Evolutionary conservation across 2,329 filamentous ascomycete genomes (phyloP), one percentile per base, ranked within the genome.

Genomic region (Curvularia lunata): DNA sequence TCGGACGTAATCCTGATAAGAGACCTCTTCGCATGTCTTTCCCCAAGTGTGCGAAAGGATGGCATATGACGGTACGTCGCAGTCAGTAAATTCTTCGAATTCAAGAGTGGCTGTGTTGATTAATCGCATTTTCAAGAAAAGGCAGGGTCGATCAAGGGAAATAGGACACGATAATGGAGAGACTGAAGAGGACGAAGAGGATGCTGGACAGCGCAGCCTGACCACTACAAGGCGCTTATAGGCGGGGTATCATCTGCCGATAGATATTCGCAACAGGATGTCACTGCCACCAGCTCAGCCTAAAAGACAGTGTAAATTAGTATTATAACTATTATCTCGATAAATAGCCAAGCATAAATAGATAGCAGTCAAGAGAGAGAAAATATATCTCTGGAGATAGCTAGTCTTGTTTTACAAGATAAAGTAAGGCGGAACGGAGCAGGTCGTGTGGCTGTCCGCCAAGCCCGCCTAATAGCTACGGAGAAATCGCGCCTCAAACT

Each of bases 81-180:
- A 12, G 19, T 43, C 54, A 5, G 40, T 52, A 12, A 52, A 56
- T 5, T 56, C 42, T 30, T 42, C 3, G 13, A 56, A 52, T 1
- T 10, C 13, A 21, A 30, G 18, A 3, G 48, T 37, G 1, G 13
- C 18, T 5, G 48, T 47, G 21, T 56, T 56, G 18, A 56, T 52
- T 2, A 56, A 41, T 6, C 54, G 54, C 42, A 48, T 56, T 2
- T 12, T n/a, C 13, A 6, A 19, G 6, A 12, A 13, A 25, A 8
- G 9, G 10, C n/a, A n/a, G 21, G 7, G 12, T 25, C 5, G 16
- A 25, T 7, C 19, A 9, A 13, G 19, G 40, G 21, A 19, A 25
- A 23, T 25, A 13, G 5, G 40, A 25, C 5, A 23, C 21, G 3
- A 42, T 13, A 42, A 9, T 28, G 42, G 27, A 28, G 12, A 13